phyloP scores from a whole-genome alignment of 164 flowering plant species.

The Platanus orientalis region DNA sequence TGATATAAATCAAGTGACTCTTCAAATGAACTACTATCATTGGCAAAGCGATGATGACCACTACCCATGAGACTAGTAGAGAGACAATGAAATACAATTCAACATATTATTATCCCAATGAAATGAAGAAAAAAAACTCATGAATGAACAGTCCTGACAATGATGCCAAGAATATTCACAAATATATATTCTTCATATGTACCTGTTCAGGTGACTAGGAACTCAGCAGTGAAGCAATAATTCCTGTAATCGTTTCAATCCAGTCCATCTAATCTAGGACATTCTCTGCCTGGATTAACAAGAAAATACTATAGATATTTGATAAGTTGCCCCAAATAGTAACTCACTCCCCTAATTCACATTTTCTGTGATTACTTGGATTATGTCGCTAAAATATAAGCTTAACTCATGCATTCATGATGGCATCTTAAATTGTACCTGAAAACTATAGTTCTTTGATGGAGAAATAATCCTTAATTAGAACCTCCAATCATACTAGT shows the following conservation, averaged over 20 bases:
- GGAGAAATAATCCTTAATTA: constrained; percentile 98
- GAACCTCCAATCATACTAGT: constrained; percentile 91
- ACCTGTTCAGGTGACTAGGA: constrained; percentile 57
- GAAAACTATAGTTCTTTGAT: constrained; percentile 87
- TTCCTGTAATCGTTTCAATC: constrained; percentile 99
- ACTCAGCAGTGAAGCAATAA: constrained; percentile 92
- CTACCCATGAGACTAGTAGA: constrained; percentile 25
- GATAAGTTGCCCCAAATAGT: not conserved
- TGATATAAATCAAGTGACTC: constrained; percentile 68
- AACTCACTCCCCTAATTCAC: not conserved
- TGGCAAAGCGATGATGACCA: constrained; percentile 22
- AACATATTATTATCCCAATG: too few relatives aligned
- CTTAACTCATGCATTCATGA: not conserved
- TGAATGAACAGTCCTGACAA: not conserved
- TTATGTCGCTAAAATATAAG: too few relatives aligned
- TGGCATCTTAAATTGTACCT: constrained; percentile 43
- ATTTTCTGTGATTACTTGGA: not conserved
- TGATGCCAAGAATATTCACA: not conserved
- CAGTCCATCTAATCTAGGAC: constrained; percentile 99
- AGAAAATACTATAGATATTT: constrained; percentile 14
- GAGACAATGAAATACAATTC: constrained; percentile 28
- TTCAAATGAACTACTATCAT: constrained; percentile 74
- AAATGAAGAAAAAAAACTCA: not conserved
- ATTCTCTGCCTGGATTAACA: constrained; percentile 87
- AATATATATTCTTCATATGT: not conserved